These are phyloP conservation scores for Zygnema circumcarinatum DNA, from an alignment of 139 green algal species.

Conservation along the genomic window DNA sequence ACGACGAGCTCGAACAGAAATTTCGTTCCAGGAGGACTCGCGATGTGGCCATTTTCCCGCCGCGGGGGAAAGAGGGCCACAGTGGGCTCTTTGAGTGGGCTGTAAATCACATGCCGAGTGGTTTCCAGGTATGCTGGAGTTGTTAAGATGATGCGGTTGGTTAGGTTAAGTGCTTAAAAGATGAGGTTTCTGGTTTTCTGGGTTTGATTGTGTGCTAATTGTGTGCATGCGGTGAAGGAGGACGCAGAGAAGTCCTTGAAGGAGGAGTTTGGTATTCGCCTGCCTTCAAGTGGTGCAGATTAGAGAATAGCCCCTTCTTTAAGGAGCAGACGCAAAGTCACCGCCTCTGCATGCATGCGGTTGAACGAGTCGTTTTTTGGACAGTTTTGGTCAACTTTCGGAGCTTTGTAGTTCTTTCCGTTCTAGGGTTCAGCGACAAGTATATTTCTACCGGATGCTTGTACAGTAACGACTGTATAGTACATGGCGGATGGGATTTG, in stretches of 20 bases:
- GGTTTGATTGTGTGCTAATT: not conserved
- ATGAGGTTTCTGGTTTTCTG: not conserved
- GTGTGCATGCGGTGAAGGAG: not conserved
- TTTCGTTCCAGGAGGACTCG: not conserved
- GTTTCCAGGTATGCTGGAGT: not conserved
- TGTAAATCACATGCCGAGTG: not conserved
- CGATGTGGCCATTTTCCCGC: conserved; percentile 33
- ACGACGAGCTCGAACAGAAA: conserved; percentile 41
- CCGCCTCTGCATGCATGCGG: no score
- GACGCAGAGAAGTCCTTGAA: not conserved
- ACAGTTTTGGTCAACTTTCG: no score
- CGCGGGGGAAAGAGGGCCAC: not conserved
- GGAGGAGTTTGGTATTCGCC: no score
- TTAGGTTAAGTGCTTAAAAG: not conserved
- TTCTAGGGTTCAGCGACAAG: no score
- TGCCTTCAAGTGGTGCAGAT: no score
- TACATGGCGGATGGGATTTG: no score
- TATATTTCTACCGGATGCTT: no score
- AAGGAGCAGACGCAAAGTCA: no score
- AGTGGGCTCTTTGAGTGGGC: not conserved
- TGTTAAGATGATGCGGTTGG: not conserved
- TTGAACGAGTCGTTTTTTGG: no score
- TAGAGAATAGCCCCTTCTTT: no score
- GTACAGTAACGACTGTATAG: no score
- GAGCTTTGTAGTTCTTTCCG: no score